Conservation (phyloP, 441 rosid species). For the Manihot esculenta region DNA sequence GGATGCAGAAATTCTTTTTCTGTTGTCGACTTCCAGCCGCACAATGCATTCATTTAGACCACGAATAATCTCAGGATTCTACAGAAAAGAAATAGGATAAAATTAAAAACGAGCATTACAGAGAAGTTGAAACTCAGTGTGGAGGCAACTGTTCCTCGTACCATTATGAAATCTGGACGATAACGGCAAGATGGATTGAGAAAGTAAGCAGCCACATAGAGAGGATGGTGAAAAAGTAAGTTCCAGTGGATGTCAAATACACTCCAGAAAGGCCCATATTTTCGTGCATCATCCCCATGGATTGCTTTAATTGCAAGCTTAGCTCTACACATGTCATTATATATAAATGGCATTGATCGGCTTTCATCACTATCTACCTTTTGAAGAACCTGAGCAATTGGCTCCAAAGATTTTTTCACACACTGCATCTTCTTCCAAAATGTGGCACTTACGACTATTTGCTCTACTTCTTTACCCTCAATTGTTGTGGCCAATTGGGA, state of each 20-base stretch:
- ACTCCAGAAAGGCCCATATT: slow-evolving; percentile 73
- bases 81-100: slow-evolving; percentile 10
- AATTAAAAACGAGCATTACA: too few relatives aligned
- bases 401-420: slow-evolving; percentile 73
- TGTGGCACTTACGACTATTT: slow-evolving; percentile 51
- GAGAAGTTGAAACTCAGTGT: too few relatives aligned
- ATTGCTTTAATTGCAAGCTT: slow-evolving; percentile 64
- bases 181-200: slow-evolving; percentile 78
- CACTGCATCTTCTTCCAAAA: slow-evolving; percentile 89
- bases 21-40: slow-evolving; percentile 69
- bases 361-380: slow-evolving; percentile 54
- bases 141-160: slow-evolving; percentile 24
- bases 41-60: slow-evolving; percentile 79
- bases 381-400: slow-evolving; percentile 62
- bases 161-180: slow-evolving; percentile 66
- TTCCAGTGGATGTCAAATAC: slow-evolving; percentile 73
- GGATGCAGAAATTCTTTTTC: slow-evolving; percentile 69
- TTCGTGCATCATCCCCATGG: slow-evolving; percentile 66
- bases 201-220: slow-evolving; percentile 83
- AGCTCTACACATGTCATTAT: slow-evolving; percentile 65
- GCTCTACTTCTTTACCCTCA: slow-evolving; percentile 78
- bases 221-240: slow-evolving; percentile 77
- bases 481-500: slow-evolving; percentile 53
- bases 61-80: slow-evolving; percentile 73
- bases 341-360: slow-evolving; percentile 58